Conservation (phyloP, 208 protist genomes). For the Herpetomonas tarakana region DNA sequence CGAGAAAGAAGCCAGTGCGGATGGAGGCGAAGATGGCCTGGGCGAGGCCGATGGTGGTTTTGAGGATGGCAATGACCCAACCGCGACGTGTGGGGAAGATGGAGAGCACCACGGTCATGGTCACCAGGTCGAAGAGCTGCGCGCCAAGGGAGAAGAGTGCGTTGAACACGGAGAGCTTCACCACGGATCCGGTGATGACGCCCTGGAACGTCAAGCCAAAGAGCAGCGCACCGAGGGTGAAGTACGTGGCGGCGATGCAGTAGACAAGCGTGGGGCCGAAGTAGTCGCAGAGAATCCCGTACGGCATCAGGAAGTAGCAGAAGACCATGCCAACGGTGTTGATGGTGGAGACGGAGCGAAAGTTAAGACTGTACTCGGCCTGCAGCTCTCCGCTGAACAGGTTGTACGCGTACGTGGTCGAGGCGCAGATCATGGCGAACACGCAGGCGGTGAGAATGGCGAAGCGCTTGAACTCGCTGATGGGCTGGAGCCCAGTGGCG, state of each 20-base stretch:
- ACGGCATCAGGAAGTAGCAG: slow-evolving; percentile 31
- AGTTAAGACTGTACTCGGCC: slow-evolving; percentile 27
- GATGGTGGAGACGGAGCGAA: slow-evolving; percentile 51
- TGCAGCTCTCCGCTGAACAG: slow-evolving; percentile 44
- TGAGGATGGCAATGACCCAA: slow-evolving; percentile 56
- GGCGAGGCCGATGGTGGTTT: slow-evolving; percentile 67
- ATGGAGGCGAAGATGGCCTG: slow-evolving; percentile 52
- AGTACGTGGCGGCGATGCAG: slow-evolving; percentile 17
- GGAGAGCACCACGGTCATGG: slow-evolving; percentile 44
- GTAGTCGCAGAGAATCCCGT: slow-evolving; percentile 49
- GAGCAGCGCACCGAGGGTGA: slow-evolving; percentile 29
- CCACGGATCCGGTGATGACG: slow-evolving; percentile 29
- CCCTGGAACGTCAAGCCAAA: slow-evolving; percentile 45
- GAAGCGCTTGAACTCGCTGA: slow-evolving; percentile 41
- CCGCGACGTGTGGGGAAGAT: slow-evolving; percentile 50
- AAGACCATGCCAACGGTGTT: slow-evolving; percentile 41
- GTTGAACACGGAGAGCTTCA: slow-evolving; percentile 36
- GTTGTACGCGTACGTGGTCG: slow-evolving; percentile 54
- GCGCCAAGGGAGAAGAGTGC: slow-evolving; percentile 32
- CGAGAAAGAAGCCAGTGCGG: slow-evolving; percentile 49
- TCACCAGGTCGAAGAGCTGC: slow-evolving; percentile 48
- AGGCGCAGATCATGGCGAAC: slow-evolving; percentile 43
- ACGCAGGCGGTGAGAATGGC: slow-evolving; percentile 22
- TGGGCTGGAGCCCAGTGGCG: slow-evolving; percentile 12
- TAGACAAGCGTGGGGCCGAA: slow-evolving; percentile 44